Evolutionary conservation across 1,284 basidiomycete genomes (phyloP).

Genomic region (Apiotrichum akiyoshidainum): DNA sequence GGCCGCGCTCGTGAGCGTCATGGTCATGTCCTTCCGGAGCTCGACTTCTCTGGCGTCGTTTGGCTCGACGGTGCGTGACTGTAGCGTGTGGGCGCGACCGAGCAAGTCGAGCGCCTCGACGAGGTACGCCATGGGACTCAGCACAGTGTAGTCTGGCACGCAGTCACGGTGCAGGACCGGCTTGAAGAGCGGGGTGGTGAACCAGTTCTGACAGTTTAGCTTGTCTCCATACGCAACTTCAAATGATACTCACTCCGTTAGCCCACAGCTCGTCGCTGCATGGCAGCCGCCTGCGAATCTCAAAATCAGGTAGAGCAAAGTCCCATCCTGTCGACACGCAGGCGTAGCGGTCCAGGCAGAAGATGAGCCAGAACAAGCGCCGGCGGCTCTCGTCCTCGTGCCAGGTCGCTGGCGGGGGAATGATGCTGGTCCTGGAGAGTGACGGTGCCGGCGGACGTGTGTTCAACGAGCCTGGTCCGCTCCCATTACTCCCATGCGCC

Average conservation of each 20-base stretch:
- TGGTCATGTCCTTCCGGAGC: constrained; percentile 36
- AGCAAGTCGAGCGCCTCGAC: constrained; percentile 49
- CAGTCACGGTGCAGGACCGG: constrained; percentile 37
- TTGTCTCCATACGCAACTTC: neutral
- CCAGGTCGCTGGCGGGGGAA: constrained; percentile 44
- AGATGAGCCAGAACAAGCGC: constrained; percentile 50
- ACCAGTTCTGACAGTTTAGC: constrained; percentile 36
- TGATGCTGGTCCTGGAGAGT: constrained; percentile 44
- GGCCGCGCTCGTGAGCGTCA: constrained; percentile 38
- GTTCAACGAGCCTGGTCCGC: neutral
- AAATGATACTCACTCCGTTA: constrained; percentile 27
- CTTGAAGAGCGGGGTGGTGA: constrained; percentile 38
- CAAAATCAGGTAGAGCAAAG: constrained; percentile 47
- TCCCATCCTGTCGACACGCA: constrained; percentile 50
- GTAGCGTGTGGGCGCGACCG: constrained; percentile 46
- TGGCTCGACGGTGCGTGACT: constrained; percentile 40
- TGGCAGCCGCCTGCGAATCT: constrained; percentile 46
- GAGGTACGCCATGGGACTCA: constrained; percentile 46
- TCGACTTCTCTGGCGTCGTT: constrained; percentile 43
- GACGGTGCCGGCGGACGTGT: constrained; percentile 21
- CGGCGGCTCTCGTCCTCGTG: constrained; percentile 48
- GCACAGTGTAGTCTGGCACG: constrained; percentile 17
- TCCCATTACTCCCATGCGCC: constrained; percentile 4
- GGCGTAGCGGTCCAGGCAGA: constrained; percentile 48
- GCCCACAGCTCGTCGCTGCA: constrained; percentile 46